Base-by-base conservation (phyloP, 169 alveolate genomes). In the Miamiensis avidus region DNA sequence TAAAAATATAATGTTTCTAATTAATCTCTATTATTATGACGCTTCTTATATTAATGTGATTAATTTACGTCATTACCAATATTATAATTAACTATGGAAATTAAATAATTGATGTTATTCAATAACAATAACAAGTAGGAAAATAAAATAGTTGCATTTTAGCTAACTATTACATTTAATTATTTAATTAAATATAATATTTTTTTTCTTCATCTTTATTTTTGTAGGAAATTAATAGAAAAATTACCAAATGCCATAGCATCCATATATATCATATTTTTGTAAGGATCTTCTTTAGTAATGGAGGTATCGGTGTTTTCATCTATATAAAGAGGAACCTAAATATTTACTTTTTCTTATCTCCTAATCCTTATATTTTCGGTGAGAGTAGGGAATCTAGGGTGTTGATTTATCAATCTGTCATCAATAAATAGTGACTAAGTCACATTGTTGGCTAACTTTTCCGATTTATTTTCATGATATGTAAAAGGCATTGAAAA, bases 231-330 rank as follows among this genome's bases (percentile, higher is more conserved):
- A 49, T 11, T 11, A 49, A 49, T 11, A 49, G 20, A 49, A 49
- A 11, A 11, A 49, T 98, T 98, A 25, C 99, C 99, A 86, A 98
- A 98, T 29, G 94, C 98, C 98, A 97, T 96, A 31, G 98, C 97
- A 90, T 98, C 99, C 99, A 98, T 96, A 82, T 97, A 94, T 25
- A 98, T 97, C 78, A 64, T 89, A 31, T 96, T 93, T 20, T 95
- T 95, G 82, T 82, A 82, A 31, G 98, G 98, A 65, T 94, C 95
- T 25, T 93, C 91, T 29, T 82, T 74, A 15, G 92, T 87, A 65
- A 88, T 77, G 26, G 34, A 76, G 25, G 85, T 4, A 72, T 85
- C 76, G 0, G 98, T 95, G 65, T 91, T 86, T 76, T 74, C 85
- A 91, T 95, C 98, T 73, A 84, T 81, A 81, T 49, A 95, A 16